Evolutionary conservation across 208 protist species (phyloP).

Genomic region (Acanthamoeba lenticulata): DNA sequence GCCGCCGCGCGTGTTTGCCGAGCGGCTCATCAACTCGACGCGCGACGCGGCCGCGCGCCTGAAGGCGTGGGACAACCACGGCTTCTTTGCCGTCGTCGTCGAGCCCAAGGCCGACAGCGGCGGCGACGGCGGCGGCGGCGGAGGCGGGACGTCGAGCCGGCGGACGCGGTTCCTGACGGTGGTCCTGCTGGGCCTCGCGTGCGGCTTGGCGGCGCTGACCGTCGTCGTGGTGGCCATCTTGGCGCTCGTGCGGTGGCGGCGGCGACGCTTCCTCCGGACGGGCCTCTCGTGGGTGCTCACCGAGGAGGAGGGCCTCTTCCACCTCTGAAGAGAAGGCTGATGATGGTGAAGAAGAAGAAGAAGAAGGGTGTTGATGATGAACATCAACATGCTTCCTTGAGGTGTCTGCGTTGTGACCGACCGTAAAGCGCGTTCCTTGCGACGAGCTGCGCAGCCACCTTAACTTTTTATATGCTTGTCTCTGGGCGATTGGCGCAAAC

Average conservation of each 20-base stretch:
- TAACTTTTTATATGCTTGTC: too few relatives aligned
- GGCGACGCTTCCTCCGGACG: neutral
- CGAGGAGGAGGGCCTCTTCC: constrained; percentile 60
- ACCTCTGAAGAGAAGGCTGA: too few relatives aligned
- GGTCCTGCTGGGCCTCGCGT: neutral
- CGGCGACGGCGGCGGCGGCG: neutral
- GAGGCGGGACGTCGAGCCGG: neutral
- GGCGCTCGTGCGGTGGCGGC: neutral
- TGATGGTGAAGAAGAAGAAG: too few relatives aligned
- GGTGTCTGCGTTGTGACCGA: too few relatives aligned
- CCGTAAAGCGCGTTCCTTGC: too few relatives aligned
- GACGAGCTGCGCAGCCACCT: too few relatives aligned
- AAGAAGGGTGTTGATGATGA: too few relatives aligned
- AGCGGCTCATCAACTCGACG: constrained; percentile 13
- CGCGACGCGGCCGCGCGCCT: neutral
- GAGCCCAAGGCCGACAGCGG: neutral
- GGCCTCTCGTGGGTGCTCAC: constrained; percentile 59
- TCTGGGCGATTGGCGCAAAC: too few relatives aligned
- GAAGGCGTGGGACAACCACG: constrained; percentile 11
- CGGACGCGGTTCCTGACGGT: neutral
- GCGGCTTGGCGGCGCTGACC: neutral
- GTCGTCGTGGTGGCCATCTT: constrained; percentile 19
- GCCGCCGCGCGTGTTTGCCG: neutral
- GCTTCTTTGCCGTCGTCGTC: constrained; percentile 6
- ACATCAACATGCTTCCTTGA: too few relatives aligned